These are phyloP conservation scores for Salix exigua DNA, from an alignment of 345 rosid species.

Conservation along the genomic window DNA sequence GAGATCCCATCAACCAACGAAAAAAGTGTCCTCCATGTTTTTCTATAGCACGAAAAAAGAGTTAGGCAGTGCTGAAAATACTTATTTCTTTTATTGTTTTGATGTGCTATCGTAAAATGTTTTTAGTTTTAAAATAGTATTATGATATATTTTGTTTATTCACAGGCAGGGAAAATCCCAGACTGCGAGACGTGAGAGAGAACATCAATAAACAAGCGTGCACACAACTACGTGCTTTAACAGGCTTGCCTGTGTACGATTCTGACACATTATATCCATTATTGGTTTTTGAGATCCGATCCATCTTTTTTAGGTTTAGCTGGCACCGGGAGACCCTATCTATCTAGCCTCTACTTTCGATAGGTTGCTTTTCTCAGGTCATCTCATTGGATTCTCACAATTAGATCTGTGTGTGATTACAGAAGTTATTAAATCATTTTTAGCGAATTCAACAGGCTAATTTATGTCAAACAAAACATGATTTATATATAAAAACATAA, in stretches of 20 bases:
- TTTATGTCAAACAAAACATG: too few species aligned
- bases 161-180: neutral
- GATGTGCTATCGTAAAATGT: too few species aligned
- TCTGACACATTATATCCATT: neutral
- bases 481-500: too few species aligned
- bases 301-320: neutral
- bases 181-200: neutral
- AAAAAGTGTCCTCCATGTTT: too few species aligned
- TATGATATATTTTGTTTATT: neutral
- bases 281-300: neutral
- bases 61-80: too few species aligned
- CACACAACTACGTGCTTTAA: constrained; percentile 7
- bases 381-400: neutral
- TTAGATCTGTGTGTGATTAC: too few species aligned
- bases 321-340: neutral
- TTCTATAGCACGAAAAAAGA: too few species aligned
- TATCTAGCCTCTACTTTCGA: neutral
- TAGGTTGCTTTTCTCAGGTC: neutral
- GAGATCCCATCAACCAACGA: neutral
- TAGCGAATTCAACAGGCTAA: too few species aligned
- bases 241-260: constrained; percentile 9
- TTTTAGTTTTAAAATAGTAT: too few species aligned
- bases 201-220: constrained; percentile 1
- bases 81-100: too few species aligned
- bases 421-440: too few species aligned